Evolutionary conservation across 2,329 filamentous ascomycete genomes (phyloP), one percentile per base, ranked within the genome.

Genomic region (Colletotrichum melonis): DNA sequence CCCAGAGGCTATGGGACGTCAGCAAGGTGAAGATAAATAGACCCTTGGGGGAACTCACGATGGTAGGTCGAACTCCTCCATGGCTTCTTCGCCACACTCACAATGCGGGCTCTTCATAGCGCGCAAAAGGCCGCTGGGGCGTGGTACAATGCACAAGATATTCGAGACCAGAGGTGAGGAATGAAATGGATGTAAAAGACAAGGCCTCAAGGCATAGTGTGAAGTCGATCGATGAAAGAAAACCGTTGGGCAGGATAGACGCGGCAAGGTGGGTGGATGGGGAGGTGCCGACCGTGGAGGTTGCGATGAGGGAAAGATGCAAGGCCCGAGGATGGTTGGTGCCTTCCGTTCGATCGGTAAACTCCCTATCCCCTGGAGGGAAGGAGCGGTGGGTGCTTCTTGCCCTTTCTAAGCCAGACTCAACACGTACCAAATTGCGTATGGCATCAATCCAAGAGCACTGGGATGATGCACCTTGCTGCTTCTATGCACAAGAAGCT

Each of bases 1-100:
- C 64, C 64, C 64, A 72, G 2, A 63, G 69, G 12, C 65, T 68
- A n/a, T 6, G 3, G 16, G 2, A 38, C 2, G 22, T 68, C 28
- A 72, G 57, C 9, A 16, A 26, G 3, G 2, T 28, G 5, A 16
- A 2, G 19, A n/a, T 19, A 16, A 11, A 3, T 22, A 12, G 1
- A 5, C 7, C 19, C 2, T 52, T 8, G 0, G 1, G 8, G 8
- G 8, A 11, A 28, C 42, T 46, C 38, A 70, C 68, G 68, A 60
- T 42, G 30, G 16, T 12, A 56, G n/a, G 16, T 65, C 22, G 6
- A 16, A 4, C 12, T 28, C 4, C 16, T 28, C 55, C 4, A 42
- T 67, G 19, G 42, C 19, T 19, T 49, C 19, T 49, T 22, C 19
- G 16, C 7, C 19, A 8, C 4, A 19, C n/a, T 22, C 19, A 14